A percentile compares a stretch with the other conserved stretches of the same genome.
These are phyloP conservation scores for Diaporthe capsici DNA, from an alignment of 2,329 filamentous ascomycete species.

Conservation along the genomic window DNA sequence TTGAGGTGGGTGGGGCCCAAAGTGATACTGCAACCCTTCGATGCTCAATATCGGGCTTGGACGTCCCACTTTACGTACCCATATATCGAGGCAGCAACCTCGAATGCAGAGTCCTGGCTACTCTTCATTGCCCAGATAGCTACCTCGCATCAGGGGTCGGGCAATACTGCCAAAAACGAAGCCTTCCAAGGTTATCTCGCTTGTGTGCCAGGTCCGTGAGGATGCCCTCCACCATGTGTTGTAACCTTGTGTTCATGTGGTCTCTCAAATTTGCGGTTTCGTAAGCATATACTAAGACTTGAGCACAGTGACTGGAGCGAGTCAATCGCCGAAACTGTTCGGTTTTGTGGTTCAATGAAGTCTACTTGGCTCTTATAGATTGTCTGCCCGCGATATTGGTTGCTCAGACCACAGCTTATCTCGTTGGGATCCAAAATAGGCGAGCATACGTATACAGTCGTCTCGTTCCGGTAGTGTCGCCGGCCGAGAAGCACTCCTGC, in stretches of 20 bases:
- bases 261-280: not conserved
- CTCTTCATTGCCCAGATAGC: not conserved
- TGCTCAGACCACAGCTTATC: conserved; percentile 16
- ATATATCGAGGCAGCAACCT: not conserved
- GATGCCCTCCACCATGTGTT: conserved; percentile 5
- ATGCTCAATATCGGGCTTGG: not conserved
- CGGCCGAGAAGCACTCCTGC: not conserved
- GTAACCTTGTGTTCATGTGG: not conserved
- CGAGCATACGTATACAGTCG: not conserved
- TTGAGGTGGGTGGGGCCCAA: not conserved
- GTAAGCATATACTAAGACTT: conserved; percentile 2
- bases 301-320: conserved; percentile 1
- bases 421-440: not conserved
- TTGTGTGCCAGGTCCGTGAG: not conserved
- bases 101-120: not conserved
- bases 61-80: not conserved
- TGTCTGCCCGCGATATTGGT: not conserved
- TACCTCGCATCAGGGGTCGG: not conserved
- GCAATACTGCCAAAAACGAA: not conserved
- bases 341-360: not conserved
- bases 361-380: conserved; percentile 3
- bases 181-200: not conserved
- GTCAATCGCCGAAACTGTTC: not conserved
- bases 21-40: not conserved
- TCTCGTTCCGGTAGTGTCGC: not conserved